Conservation (phyloP, 768 basidiomycete species). For the Pisolithus orientalis region DNA sequence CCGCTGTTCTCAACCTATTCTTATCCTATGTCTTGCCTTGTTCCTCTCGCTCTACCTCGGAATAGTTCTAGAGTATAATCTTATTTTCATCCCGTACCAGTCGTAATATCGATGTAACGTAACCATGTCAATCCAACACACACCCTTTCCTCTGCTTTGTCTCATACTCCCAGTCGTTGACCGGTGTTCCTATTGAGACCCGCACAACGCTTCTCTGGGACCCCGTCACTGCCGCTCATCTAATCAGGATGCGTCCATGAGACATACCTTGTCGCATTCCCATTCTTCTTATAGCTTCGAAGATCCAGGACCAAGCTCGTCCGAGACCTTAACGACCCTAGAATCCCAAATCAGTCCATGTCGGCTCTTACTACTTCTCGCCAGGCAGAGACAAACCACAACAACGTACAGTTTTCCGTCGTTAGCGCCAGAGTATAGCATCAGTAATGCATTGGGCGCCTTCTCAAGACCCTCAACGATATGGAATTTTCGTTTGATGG, state of each 20-base stretch:
- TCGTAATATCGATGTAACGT: too few relatives aligned
- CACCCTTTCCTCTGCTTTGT: too few relatives aligned
- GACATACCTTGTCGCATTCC: neutral
- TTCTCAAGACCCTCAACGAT: constrained; percentile 70
- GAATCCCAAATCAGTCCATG: constrained; percentile 4
- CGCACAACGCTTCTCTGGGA: neutral
- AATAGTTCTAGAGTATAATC: too few relatives aligned
- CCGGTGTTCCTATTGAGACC: too few relatives aligned
- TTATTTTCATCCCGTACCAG: too few relatives aligned
- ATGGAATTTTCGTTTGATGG: constrained; percentile 77
- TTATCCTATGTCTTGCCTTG: too few relatives aligned
- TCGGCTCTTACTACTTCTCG: neutral
- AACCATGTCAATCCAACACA: too few relatives aligned
- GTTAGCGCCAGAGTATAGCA: constrained; percentile 74
- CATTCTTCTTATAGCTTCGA: neutral
- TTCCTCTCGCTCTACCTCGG: too few relatives aligned
- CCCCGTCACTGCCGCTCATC: neutral
- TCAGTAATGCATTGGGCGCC: constrained; percentile 60
- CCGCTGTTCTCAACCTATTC: too few relatives aligned
- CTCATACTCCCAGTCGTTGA: too few relatives aligned
- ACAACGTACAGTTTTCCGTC: constrained; percentile 62
- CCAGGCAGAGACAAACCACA: neutral
- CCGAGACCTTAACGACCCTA: constrained; percentile 55
- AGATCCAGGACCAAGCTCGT: constrained; percentile 21
- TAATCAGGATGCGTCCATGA: neutral